These are phyloP conservation scores for Orychophragmus violaceus DNA, from an alignment of 345 rosid genomes.

Conservation along the genomic window DNA sequence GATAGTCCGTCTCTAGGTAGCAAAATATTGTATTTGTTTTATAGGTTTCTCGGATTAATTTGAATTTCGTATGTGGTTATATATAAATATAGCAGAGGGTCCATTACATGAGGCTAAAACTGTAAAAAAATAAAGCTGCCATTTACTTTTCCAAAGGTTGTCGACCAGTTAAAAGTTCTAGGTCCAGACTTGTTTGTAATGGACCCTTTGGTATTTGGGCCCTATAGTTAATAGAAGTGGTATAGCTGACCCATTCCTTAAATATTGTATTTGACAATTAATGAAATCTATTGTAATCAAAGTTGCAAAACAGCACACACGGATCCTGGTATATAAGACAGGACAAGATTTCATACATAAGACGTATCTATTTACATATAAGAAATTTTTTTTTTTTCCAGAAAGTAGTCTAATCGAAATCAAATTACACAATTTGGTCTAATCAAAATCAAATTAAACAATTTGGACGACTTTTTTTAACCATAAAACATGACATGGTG, in stretches of 20 bases:
- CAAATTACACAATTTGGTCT: background rate
- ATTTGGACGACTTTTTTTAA: background rate
- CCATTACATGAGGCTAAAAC: too few relatives aligned
- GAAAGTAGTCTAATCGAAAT: background rate
- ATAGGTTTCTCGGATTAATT: background rate
- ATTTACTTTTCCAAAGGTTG: background rate
- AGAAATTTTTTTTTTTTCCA: too few relatives aligned
- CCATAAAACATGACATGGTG: background rate
- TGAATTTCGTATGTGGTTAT: background rate
- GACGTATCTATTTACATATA: background rate
- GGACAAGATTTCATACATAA: background rate
- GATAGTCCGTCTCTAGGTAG: too few relatives aligned
- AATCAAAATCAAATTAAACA: background rate
- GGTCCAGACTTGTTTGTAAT: background rate
- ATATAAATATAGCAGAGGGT: too few relatives aligned
- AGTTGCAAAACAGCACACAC: background rate
- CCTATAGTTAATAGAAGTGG: background rate
- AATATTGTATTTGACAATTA: background rate
- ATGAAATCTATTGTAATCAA: background rate
- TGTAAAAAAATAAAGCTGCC: background rate
- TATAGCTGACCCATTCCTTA: background rate
- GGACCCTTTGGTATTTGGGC: background rate
- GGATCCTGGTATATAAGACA: too few relatives aligned
- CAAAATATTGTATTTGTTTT: background rate
- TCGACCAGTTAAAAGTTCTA: background rate